Conservation (phyloP, 169 alveolate genomes). For the Plasmodium coatneyi region DNA sequence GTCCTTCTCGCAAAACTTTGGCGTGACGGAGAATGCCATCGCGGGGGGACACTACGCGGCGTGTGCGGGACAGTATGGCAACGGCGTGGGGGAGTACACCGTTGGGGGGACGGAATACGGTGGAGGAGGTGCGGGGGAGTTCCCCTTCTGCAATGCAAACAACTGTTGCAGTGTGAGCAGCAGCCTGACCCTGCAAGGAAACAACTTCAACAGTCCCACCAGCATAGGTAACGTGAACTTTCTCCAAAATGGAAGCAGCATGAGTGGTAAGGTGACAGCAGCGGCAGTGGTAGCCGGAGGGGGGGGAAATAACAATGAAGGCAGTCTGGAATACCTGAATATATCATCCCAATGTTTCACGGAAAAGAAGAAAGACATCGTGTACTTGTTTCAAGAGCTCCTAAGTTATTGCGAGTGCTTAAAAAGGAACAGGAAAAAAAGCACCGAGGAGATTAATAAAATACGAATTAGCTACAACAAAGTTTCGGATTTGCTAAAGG, state of each 20-base stretch:
- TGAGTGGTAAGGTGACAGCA: not conserved
- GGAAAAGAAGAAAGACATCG: slow-evolving; percentile 61
- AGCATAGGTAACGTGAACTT: not conserved
- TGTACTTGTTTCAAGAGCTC: slow-evolving; percentile 57
- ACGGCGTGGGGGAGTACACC: not conserved
- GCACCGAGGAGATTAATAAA: slow-evolving; percentile 53
- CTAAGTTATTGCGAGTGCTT: slow-evolving; percentile 66
- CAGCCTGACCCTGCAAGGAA: not conserved
- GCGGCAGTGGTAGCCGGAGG: not conserved
- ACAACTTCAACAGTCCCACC: not conserved
- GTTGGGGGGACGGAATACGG: not conserved
- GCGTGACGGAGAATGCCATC: not conserved
- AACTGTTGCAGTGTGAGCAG: not conserved
- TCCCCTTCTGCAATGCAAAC: not conserved
- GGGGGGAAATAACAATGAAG: slow-evolving; percentile 8
- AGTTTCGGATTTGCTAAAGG: slow-evolving; percentile 56
- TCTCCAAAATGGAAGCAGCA: slow-evolving; percentile 6
- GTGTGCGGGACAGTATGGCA: not conserved
- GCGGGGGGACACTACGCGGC: not conserved
- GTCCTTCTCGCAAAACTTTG: not conserved
- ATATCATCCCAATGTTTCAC: slow-evolving; percentile 5
- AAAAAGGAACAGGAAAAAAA: slow-evolving; percentile 65
- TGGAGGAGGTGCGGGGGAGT: not conserved
- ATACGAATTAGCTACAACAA: slow-evolving; percentile 60
- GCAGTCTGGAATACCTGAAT: slow-evolving; percentile 2